These are phyloP conservation scores for Camellia lanceoleosa DNA, from an alignment of 148 eudicot species.

Conservation along the genomic window DNA sequence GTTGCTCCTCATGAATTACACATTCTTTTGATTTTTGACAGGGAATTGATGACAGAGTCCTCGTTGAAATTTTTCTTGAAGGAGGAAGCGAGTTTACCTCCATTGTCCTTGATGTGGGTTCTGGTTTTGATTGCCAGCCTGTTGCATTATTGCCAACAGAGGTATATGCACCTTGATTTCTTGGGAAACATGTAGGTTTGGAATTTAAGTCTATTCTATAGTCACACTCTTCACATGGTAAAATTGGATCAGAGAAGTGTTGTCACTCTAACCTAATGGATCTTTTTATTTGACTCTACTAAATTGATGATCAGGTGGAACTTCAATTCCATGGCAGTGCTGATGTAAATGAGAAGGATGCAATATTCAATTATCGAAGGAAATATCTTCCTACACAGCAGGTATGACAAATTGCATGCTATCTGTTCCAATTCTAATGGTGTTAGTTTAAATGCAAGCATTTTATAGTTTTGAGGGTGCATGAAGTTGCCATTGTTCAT, in stretches of 20 bases:
- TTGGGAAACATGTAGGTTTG: background rate
- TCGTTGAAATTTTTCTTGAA: constrained; percentile 79
- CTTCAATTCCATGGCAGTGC: constrained; percentile 51
- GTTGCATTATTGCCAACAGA: constrained; percentile 79
- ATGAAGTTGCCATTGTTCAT: background rate
- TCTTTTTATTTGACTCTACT: background rate
- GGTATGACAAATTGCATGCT: constrained; percentile 34
- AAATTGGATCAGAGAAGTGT: background rate
- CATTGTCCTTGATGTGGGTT: constrained; percentile 80
- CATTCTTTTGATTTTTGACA: constrained; percentile 25
- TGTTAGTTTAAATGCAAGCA: background rate
- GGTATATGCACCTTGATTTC: constrained; percentile 16
- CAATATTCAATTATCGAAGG: constrained; percentile 78
- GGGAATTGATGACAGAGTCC: constrained; percentile 79
- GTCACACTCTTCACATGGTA: background rate
- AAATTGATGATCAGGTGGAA: constrained; percentile 56
- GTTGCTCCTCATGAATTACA: background rate
- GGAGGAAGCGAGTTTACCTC: constrained; percentile 91
- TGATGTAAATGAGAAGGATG: constrained; percentile 64
- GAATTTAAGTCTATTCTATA: background rate
- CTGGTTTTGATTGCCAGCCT: constrained; percentile 55
- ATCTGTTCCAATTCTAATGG: background rate
- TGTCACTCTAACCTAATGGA: background rate
- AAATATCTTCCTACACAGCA: constrained; percentile 93
- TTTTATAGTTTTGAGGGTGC: background rate